phyloP scores from a whole-genome alignment of 768 basidiomycete species.

The Fomitopsis serialis region DNA sequence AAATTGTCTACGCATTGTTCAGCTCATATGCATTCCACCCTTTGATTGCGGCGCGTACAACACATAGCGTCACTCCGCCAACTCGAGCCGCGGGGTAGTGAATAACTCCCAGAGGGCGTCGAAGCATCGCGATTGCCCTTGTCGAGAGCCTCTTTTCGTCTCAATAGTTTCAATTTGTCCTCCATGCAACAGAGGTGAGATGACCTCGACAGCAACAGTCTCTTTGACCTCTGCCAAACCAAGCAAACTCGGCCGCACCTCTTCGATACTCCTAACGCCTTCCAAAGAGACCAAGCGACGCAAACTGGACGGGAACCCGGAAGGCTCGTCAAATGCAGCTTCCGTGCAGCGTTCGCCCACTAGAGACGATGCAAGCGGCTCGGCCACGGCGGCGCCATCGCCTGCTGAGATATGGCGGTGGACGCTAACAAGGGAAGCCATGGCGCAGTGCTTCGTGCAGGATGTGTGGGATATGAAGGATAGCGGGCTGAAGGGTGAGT shows the following conservation, averaged over 20 bases:
- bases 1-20: too few species aligned
- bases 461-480: conserved; percentile 20
- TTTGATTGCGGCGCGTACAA: too few species aligned
- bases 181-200: not conserved
- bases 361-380: not conserved
- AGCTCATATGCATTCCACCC: too few species aligned
- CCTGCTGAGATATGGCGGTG: conserved; percentile 18
- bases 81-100: too few species aligned
- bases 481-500: conserved; percentile 15
- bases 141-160: too few species aligned
- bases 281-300: conserved; percentile 6
- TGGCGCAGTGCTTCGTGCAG: conserved; percentile 21
- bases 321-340: not conserved
- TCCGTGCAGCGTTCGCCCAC: not conserved
- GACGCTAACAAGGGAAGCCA: conserved; percentile 20
- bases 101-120: too few species aligned
- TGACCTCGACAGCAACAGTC: not conserved
- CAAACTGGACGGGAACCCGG: not conserved
- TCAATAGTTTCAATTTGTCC: too few species aligned
- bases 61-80: too few species aligned
- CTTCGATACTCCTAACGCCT: conserved; percentile 11
- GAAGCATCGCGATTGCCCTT: too few species aligned
- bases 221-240: conserved; percentile 1
- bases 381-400: not conserved
- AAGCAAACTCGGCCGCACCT: conserved; percentile 3